Conservation (phyloP, 257 asterid species). For the Solanum pinnatisectum region DNA sequence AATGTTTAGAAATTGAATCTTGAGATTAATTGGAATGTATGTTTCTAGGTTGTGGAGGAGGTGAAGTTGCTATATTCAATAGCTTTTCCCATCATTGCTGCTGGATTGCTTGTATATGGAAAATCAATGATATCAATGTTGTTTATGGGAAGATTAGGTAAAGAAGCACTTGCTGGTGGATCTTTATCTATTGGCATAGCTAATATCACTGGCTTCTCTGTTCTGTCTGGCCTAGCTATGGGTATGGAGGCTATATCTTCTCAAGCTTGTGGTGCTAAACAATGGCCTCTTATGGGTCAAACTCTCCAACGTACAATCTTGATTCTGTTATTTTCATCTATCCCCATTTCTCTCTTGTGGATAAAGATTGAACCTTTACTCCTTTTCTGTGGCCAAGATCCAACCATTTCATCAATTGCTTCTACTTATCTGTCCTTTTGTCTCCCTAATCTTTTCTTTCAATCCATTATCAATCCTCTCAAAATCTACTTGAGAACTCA, state of each 20-base stretch:
- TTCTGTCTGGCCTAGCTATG: conserved; percentile 54
- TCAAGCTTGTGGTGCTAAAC: conserved; percentile 72
- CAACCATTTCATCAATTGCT: conserved; percentile 44
- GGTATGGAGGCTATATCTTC: conserved; percentile 69
- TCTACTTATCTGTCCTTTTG: conserved; percentile 36
- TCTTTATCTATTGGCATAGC: conserved; percentile 64
- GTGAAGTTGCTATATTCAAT: conserved; percentile 42
- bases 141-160: conserved; percentile 60
- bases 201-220: conserved; percentile 65
- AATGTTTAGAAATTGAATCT: not conserved
- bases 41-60: conserved; percentile 35
- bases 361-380: conserved; percentile 45
- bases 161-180: conserved; percentile 64
- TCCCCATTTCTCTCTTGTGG: conserved; percentile 67
- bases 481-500: conserved; percentile 47
- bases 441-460: conserved; percentile 47
- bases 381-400: conserved; percentile 36
- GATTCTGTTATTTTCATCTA: conserved; percentile 31
- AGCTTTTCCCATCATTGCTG: conserved; percentile 61
- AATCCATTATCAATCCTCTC: conserved; percentile 47
- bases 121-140: conserved; percentile 56
- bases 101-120: conserved; percentile 47
- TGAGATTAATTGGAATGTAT: not conserved
- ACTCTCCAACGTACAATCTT: conserved; percentile 46
- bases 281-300: conserved; percentile 36